phyloP scores from a whole-genome alignment of 257 asterid genomes.

The Nicotiana otophora region DNA sequence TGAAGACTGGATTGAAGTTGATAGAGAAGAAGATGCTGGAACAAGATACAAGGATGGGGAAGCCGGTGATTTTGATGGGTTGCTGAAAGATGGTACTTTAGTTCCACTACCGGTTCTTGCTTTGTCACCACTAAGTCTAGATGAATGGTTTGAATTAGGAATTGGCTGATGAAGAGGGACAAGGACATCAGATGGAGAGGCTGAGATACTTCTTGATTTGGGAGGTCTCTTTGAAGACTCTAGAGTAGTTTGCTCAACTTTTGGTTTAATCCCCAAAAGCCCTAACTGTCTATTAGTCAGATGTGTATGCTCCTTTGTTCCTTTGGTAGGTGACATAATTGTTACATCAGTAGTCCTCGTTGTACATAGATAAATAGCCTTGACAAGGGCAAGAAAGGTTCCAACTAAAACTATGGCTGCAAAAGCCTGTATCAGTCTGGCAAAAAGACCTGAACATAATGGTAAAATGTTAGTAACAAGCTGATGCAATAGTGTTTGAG shows the following conservation, averaged over 20 bases:
- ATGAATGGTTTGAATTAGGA: slow-evolving; percentile 33
- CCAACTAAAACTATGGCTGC: slow-evolving; percentile 49
- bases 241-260: slow-evolving; percentile 30
- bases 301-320: slow-evolving; percentile 48
- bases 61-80: slow-evolving; percentile 66
- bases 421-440: slow-evolving; percentile 36
- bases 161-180: slow-evolving; percentile 78
- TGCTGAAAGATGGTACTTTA: slow-evolving; percentile 42
- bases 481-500: background rate
- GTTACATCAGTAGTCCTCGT: slow-evolving; percentile 32
- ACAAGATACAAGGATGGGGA: slow-evolving; percentile 77
- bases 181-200: slow-evolving; percentile 53
- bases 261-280: slow-evolving; percentile 68
- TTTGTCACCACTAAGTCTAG: slow-evolving; percentile 54
- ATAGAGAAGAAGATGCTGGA: slow-evolving; percentile 43
- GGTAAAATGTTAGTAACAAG: slow-evolving; percentile 8
- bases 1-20: slow-evolving; percentile 53
- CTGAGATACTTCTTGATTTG: slow-evolving; percentile 45
- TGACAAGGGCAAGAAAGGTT: slow-evolving; percentile 53
- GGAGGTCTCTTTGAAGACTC: slow-evolving; percentile 70
- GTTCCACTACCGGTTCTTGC: slow-evolving; percentile 45
- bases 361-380: slow-evolving; percentile 59
- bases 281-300: slow-evolving; percentile 72
- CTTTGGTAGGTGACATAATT: slow-evolving; percentile 51
- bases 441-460: slow-evolving; percentile 44